Evolutionary conservation across 352 stramenopile genomes (phyloP).

Genomic region (Phytophthora citrophthora): DNA sequence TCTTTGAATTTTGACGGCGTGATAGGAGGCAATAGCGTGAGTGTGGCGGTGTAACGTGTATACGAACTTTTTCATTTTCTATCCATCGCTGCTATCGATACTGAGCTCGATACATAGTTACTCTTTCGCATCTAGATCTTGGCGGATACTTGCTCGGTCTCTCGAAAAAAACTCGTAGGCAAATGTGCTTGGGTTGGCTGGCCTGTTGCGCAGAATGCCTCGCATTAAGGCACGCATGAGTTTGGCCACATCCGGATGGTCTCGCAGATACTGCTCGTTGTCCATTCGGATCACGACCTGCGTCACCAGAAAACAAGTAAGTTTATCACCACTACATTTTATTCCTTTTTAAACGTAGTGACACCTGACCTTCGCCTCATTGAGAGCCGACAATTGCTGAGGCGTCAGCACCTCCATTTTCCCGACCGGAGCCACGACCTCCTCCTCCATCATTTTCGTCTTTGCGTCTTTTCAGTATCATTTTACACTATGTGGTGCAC

Average conservation of each 20-base stretch:
- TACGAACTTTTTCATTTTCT: slow-evolving; percentile 23
- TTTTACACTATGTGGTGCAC: slow-evolving; percentile 14
- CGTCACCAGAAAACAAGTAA: not conserved
- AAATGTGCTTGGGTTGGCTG: slow-evolving; percentile 54
- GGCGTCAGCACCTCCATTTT: slow-evolving; percentile 70
- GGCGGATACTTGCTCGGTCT: slow-evolving; percentile 33
- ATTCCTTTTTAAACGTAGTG: not conserved
- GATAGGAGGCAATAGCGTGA: slow-evolving; percentile 37
- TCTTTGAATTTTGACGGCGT: slow-evolving; percentile 44
- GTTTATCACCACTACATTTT: too few species aligned
- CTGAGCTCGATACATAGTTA: slow-evolving; percentile 15
- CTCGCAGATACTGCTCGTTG: slow-evolving; percentile 78
- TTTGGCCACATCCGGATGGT: slow-evolving; percentile 65
- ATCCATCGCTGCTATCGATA: slow-evolving; percentile 1
- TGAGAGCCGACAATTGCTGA: slow-evolving; percentile 68
- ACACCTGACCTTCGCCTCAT: slow-evolving; percentile 59
- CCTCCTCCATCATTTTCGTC: slow-evolving; percentile 12
- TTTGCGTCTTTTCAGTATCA: slow-evolving; percentile 26
- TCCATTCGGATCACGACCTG: slow-evolving; percentile 83
- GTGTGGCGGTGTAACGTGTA: slow-evolving; percentile 43
- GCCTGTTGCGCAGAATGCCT: slow-evolving; percentile 62
- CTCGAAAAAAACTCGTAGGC: slow-evolving; percentile 69
- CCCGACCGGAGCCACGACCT: slow-evolving; percentile 22
- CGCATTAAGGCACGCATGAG: slow-evolving; percentile 65
- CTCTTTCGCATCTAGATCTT: slow-evolving; percentile 57